phyloP scores from a whole-genome alignment of 768 basidiomycete species.

The Lentinula raphanica region DNA sequence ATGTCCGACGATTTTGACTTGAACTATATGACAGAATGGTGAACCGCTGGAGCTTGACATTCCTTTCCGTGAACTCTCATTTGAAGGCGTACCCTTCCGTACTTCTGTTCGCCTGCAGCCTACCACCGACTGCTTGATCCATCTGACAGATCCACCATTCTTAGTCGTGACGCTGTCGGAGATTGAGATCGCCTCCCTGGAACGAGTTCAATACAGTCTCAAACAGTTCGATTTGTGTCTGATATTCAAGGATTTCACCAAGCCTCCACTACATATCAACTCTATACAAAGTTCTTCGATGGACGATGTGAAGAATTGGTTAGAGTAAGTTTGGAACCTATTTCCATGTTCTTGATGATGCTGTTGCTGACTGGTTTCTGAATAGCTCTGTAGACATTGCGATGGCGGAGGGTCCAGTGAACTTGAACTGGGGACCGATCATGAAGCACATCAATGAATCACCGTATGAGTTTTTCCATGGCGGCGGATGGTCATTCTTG shows the following conservation, averaged over 20 bases:
- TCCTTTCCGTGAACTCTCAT: conserved; percentile 95
- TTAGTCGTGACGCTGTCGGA: conserved; percentile 91
- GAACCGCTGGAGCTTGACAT: conserved; percentile 91
- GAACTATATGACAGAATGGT: conserved; percentile 39
- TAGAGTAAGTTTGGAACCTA: conserved; percentile 62
- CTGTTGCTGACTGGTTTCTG: conserved; percentile 6
- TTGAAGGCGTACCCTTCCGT: conserved; percentile 94
- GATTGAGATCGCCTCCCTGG: conserved; percentile 94
- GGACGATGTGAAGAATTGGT: conserved; percentile 98
- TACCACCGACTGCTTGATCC: conserved; percentile 93
- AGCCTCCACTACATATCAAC: conserved; percentile 90
- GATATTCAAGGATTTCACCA: conserved; percentile 94
- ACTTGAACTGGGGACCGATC: conserved; percentile 95
- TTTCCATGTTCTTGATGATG: no score
- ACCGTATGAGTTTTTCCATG: conserved; percentile 91
- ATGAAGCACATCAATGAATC: conserved; percentile 99
- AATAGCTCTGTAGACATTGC: conserved; percentile 93
- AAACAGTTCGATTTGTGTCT: conserved; percentile 98
- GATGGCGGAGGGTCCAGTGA: conserved; percentile 92
- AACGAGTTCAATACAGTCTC: conserved; percentile 92
- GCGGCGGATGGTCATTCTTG: conserved; percentile 94
- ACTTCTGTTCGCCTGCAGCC: conserved; percentile 93
- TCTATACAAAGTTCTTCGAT: conserved; percentile 86
- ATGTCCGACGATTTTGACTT: background rate
- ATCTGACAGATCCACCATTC: conserved; percentile 93